phyloP scores from a whole-genome alignment of 805 yeast species.

The Yamadazyma olivae region DNA sequence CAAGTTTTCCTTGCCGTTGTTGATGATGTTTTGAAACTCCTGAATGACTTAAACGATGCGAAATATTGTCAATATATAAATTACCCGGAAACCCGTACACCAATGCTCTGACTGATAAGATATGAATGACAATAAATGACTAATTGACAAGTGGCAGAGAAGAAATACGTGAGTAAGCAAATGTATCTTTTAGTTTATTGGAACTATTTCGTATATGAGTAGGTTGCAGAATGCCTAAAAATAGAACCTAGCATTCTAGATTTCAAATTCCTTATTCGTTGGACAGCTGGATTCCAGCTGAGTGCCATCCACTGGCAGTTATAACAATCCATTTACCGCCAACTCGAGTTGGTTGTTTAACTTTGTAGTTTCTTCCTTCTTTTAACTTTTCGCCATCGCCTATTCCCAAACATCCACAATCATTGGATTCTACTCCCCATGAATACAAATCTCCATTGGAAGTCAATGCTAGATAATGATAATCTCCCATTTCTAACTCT shows the following conservation, averaged over 20 bases:
- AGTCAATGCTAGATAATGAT: slow-evolving; percentile 64
- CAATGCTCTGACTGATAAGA: no score
- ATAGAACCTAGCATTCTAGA: no score
- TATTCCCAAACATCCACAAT: slow-evolving; percentile 71
- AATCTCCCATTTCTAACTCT: slow-evolving; percentile 67
- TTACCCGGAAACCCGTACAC: slow-evolving; percentile 3
- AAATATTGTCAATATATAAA: no score
- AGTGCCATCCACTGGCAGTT: slow-evolving; percentile 81
- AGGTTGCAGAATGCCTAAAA: no score
- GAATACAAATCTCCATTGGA: slow-evolving; percentile 52
- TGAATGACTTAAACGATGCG: slow-evolving; percentile 5
- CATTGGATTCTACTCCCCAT: slow-evolving; percentile 66
- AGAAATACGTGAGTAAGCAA: no score
- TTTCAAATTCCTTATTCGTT: no score
- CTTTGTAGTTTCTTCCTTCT: slow-evolving; percentile 19
- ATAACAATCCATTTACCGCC: slow-evolving; percentile 54
- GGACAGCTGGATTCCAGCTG: slow-evolving; percentile 62
- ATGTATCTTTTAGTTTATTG: no score
- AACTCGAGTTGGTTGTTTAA: slow-evolving; percentile 6
- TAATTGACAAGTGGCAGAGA: no score
- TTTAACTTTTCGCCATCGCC: slow-evolving; percentile 23
- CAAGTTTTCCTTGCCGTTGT: no score
- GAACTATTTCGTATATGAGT: no score
- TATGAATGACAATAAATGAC: no score
- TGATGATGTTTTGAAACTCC: neutral